These are phyloP conservation scores for Pseudofabraea citricarpa DNA, from an alignment of 2,329 filamentous ascomycete genomes.

Conservation along the genomic window DNA sequence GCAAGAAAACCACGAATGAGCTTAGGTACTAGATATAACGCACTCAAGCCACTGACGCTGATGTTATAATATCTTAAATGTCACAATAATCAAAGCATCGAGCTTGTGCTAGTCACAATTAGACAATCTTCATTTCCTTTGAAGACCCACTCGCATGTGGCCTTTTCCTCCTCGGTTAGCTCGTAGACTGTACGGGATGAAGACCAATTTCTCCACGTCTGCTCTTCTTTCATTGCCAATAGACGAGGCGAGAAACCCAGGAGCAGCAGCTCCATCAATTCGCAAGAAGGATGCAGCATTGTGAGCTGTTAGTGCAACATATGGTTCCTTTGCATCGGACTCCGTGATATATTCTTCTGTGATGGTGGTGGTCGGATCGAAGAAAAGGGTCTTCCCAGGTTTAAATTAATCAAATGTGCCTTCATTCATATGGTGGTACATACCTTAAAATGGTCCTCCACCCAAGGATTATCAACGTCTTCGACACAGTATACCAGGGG, in stretches of 20 bases:
- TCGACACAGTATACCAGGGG: constrained; percentile 58
- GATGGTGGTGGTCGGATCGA: constrained; percentile 12
- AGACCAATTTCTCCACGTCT: constrained; percentile 33
- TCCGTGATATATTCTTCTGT: constrained; percentile 9
- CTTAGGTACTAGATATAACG: no score
- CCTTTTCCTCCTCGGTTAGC: constrained; percentile 46
- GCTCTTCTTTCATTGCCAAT: constrained; percentile 14
- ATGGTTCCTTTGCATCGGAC: constrained; percentile 13
- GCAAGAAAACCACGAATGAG: no score
- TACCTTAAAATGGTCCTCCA: constrained; percentile 48
- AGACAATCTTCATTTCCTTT: constrained; percentile 23
- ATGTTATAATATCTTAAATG: no score
- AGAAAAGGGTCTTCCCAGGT: constrained; percentile 7
- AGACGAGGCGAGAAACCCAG: constrained; percentile 1
- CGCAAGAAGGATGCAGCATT: constrained; percentile 13
- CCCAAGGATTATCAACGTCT: constrained; percentile 52
- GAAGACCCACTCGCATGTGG: constrained; percentile 4
- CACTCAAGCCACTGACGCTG: no score
- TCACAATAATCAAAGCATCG: no score
- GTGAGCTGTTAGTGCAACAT: constrained; percentile 13
- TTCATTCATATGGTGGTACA: background rate
- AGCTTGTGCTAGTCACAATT: constrained; percentile 11
- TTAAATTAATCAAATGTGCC: no score
- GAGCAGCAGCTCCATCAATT: constrained; percentile 4
- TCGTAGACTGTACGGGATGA: constrained; percentile 51